A percentile compares a stretch with the other conserved stretches of the same genome.
These are phyloP conservation scores for Pythium inflatum DNA, from an alignment of 352 stramenopile genomes.

Conservation along the genomic window DNA sequence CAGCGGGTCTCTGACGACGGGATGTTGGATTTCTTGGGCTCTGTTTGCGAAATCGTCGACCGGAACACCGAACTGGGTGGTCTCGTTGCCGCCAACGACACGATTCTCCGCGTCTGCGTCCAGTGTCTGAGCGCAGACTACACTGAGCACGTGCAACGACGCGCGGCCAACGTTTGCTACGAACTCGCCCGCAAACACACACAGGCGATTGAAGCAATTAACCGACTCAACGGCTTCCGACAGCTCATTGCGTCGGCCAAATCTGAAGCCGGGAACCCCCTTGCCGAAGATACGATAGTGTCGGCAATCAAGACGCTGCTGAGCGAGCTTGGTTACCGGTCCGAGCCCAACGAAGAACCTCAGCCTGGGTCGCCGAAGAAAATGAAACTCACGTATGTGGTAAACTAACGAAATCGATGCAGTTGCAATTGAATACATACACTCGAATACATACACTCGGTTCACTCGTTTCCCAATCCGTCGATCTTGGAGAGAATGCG, in stretches of 20 bases:
- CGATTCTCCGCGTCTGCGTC: neutral
- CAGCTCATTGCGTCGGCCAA: neutral
- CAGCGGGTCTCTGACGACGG: neutral
- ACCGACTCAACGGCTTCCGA: neutral
- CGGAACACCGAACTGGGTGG: neutral
- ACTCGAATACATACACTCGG: too few relatives aligned
- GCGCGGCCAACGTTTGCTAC: neutral
- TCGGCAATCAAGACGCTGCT: slow-evolving; percentile 1
- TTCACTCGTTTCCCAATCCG: too few relatives aligned
- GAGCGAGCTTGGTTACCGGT: neutral
- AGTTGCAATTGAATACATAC: too few relatives aligned
- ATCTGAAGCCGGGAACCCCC: neutral
- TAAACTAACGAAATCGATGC: too few relatives aligned
- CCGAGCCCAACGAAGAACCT: neutral
- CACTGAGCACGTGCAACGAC: neutral
- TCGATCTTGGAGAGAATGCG: slow-evolving; percentile 71
- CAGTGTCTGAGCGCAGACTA: neutral
- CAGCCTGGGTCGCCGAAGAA: too few relatives aligned
- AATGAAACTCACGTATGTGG: too few relatives aligned
- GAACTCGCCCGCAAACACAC: neutral
- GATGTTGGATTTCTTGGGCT: neutral
- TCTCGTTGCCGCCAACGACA: neutral
- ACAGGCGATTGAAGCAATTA: neutral
- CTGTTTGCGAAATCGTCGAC: neutral
- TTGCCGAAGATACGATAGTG: neutral